A percentile compares a stretch with the other conserved stretches of the same genome.
phyloP scores from a whole-genome alignment of 208 protist species.

The Naegleria lovaniensis region DNA sequence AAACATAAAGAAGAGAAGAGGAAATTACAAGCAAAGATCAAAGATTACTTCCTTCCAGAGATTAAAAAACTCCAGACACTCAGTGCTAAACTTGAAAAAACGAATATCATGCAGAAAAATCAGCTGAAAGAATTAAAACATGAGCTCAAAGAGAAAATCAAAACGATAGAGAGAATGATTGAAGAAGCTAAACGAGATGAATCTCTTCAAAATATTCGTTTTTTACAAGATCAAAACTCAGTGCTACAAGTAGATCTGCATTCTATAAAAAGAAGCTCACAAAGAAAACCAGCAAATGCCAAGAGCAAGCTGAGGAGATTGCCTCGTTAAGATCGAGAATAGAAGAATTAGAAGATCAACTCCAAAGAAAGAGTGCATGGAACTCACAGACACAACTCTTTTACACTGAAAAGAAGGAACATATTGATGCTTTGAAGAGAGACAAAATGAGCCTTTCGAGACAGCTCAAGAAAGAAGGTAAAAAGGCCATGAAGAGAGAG shows the following conservation, averaged over 20 bases:
- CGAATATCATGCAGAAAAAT: not conserved
- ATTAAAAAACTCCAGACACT: not conserved
- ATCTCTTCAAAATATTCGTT: not conserved
- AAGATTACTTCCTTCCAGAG: not conserved
- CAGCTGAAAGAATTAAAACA: not conserved
- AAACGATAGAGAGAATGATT: not conserved
- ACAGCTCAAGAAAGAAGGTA: not conserved
- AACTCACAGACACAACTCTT: not conserved
- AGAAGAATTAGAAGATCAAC: not conserved
- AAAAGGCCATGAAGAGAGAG: not conserved
- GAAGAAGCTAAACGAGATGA: not conserved
- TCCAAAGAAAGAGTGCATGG: not conserved
- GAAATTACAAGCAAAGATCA: not conserved
- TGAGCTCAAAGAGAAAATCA: not conserved
- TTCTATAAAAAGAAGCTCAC: not conserved
- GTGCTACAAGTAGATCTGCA: not conserved
- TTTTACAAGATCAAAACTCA: not conserved
- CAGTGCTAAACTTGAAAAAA: not conserved
- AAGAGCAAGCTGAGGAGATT: not conserved
- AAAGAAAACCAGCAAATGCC: not conserved
- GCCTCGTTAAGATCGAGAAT: not conserved
- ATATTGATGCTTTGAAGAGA: not conserved
- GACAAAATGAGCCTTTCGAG: not conserved
- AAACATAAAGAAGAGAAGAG: not conserved
- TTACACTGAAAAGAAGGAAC: constrained; percentile 2